These are phyloP conservation scores for Celoporthe dispersa DNA, from an alignment of 2,329 filamentous ascomycete genomes.

Conservation along the genomic window DNA sequence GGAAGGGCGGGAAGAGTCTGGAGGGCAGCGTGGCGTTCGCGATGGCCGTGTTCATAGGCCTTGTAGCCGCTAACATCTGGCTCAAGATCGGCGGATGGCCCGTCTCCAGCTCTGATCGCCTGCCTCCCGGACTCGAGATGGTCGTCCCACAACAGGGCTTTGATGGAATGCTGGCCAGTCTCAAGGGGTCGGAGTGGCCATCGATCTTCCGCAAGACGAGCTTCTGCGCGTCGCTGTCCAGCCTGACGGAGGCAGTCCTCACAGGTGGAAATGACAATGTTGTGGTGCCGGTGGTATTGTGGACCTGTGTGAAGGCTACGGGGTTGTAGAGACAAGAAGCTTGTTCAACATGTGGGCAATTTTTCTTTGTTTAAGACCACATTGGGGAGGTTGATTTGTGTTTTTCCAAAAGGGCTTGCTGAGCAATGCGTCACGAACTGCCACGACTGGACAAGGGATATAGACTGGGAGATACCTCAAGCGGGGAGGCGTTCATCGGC, in stretches of 20 bases:
- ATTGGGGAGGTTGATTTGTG: neutral
- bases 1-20: conserved; percentile 94
- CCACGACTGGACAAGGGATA: conserved; percentile 11
- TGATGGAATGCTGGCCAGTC: conserved; percentile 4
- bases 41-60: conserved; percentile 74
- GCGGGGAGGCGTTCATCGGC: conserved; percentile 10
- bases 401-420: neutral
- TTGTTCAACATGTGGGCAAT: neutral
- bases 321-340: conserved; percentile 16
- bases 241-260: conserved; percentile 90
- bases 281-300: conserved; percentile 89
- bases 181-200: conserved; percentile 35
- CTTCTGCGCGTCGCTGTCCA: conserved; percentile 78
- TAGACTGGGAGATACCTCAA: conserved; percentile 21
- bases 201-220: conserved; percentile 75
- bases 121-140: neutral
- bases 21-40: conserved; percentile 87
- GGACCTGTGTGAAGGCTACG: conserved; percentile 84
- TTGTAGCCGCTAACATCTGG: conserved; percentile 74
- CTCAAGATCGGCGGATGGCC: conserved; percentile 77
- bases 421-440: conserved; percentile 11
- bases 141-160: conserved; percentile 14
- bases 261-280: conserved; percentile 99
- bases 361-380: neutral
- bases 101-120: conserved; percentile 63